Base-by-base conservation (phyloP, 2,329 filamentous ascomycete species). In the Arachnomyces sp. region DNA sequence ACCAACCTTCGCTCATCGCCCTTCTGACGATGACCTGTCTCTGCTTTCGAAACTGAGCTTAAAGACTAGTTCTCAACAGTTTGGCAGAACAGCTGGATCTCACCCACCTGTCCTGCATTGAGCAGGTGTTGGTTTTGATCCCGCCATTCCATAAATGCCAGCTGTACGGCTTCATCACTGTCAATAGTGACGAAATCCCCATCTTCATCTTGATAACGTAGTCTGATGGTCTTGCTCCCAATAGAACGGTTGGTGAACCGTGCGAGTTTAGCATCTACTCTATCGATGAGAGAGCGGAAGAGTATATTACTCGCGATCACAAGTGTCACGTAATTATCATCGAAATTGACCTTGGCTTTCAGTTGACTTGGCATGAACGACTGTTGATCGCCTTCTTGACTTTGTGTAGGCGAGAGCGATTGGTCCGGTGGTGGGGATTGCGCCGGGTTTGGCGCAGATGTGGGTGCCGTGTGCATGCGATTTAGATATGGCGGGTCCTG, bases 251-350 rank as follows among this genome's bases (percentile, higher is more conserved):
- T 82, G 14, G 87, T 94, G 53, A 89, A 89, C 40, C 86, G 80
- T 44, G 84, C 84, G 43, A 98, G 76, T 62, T 98, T 98, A 18
- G 88, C 87, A 57, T 98, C 92, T 53, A 98, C 95, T 8, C 92
- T 84, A 58, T 96, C 92, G 48, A 92, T 88, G 40, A 98, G 73
- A 16, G 86, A 92, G 50, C 92, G 86, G 64, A 93, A 96, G 31
- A 86, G 83, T 54, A 96, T 96, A 59, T 93, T 94, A 64, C 87
- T 93, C 25, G 87, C 84, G 31, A 94, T 93, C 8, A 98, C 90
- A n/a, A 98, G 74, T 1, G 90, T 95, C 43, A 95, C 83, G 51
- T 93, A 93, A 57, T 89, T 92, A 34, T 84, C 83, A 34, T 92
- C 86, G 57, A 86, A 93, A 56, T 90, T 90, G 42, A 98, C 88